These are phyloP conservation scores for Tetracentron sinense DNA, from an alignment of 164 flowering plant genomes.

Conservation along the genomic window DNA sequence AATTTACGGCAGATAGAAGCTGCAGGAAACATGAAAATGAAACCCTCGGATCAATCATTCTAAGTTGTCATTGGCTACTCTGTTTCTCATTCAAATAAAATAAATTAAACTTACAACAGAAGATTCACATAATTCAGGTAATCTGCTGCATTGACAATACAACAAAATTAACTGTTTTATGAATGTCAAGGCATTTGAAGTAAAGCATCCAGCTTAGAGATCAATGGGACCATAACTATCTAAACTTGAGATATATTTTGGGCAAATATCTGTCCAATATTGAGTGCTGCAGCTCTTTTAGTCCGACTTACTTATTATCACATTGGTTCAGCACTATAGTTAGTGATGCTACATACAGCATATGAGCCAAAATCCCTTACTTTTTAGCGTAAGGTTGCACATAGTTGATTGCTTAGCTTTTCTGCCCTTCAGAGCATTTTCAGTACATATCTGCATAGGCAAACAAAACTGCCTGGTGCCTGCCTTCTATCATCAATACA, in stretches of 20 bases:
- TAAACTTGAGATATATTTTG: no score
- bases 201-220: background rate
- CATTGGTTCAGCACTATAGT: no score
- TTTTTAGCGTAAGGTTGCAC: no score
- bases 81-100: background rate
- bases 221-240: no score
- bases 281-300: background rate
- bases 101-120: background rate
- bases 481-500: no score
- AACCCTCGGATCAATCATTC: background rate
- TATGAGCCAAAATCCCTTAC: no score
- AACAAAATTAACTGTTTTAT: background rate
- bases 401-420: no score
- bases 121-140: background rate
- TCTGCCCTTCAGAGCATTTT: no score
- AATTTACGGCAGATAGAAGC: slow-evolving; percentile 94
- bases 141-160: background rate
- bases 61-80: background rate
- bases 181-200: background rate
- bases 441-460: no score
- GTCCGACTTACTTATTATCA: no score
- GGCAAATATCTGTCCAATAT: background rate
- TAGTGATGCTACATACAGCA: no score
- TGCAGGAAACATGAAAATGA: slow-evolving; percentile 33
- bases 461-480: no score